Evolutionary conservation across 345 rosid genomes (phyloP), one percentile per base, ranked within the genome.

Genomic region (Isatis tinctoria): DNA sequence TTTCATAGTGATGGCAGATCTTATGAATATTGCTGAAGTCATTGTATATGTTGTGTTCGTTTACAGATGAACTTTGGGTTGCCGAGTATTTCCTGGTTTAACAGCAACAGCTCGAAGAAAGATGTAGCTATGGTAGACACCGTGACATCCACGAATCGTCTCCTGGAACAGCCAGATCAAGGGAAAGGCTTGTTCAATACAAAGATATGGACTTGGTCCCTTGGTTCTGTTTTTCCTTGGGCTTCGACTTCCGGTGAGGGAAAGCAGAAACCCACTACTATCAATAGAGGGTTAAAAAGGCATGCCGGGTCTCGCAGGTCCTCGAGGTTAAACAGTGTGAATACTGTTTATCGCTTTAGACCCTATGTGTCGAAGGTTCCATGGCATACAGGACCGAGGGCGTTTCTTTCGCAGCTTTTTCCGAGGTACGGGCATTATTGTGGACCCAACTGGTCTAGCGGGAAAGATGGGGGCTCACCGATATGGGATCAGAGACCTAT

Each of bases 361-460:
- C 97, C 99, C 0, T 94, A 92, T 73, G 96, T 91, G 40, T 90
- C 90, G 0, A 95, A 95, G 83, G 92, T 91, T 69, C 99, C 99
- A 0, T 95, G 99, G 99, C 99, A 95, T 77, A 86, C 92, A 1
- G 97, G 98, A 33, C 71, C 88, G 3, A 87, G 99, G 68, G 97
- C 92, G 26, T 78, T 87, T 75, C 92, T 95, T 54, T 95, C 97
- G 24, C 93, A 88, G 82, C 81, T 95, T 64, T 95, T 95, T 70
- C 99, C 99, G 14, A 80, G 97, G 13, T 92, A 92, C 18, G 99
- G 97, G 41, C 92, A 95, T 81, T 95, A 95, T 62, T 95, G 99
- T 79, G 99, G 97, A 18, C 99, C 99, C 0, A 95, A 95, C 32
- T 95, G 99, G 99, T 95, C 99, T 0, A 95, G 99, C 64, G 99